Base-by-base conservation (phyloP, 78 protist species). In the Polysphondylium violaceum region DNA sequence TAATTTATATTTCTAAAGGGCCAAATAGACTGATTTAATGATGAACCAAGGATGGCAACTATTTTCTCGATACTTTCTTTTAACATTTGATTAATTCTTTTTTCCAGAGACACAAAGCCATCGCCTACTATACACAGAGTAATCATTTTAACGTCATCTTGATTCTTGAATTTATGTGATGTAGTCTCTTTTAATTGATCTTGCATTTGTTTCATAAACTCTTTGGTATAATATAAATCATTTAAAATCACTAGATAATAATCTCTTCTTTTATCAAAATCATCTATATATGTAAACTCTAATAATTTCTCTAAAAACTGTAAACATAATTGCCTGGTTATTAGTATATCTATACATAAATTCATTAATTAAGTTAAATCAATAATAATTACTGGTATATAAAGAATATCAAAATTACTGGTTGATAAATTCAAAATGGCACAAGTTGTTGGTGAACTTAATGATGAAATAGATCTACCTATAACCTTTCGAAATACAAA, bases 201-300 rank as follows among this genome's bases (percentile, higher is more conserved):
- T 27, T 69, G 77, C 58, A 83, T 74, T 69, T 83, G 67, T 6
- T 25, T 33, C n/a, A 83, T 55, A 31, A 58, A 83, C 1, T 33
- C 63, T 14, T 40, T 67, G 12, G 91, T 83, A 5, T 33, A 43
- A 4, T 51, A 27, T n/a, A 83, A 59, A 59, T 83, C 76, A 44
- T 83, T 83, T 36, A 83, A 36, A 11, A 83, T 83, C 11, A 83
- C 64, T 33, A 83, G 44, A 69, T 69, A 83, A 5, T 38, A 51
- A 69, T 83, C 91, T 59, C 91, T 51, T 31, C 59, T 83, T 31
- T 83, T n/a, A 44, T 83, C 91, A 43, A 83, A 83, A 44, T 83
- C 72, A 29, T 67, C 79, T 29, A 35, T 21, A 19, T 69, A 69
- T 58, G 77, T 58, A 40, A 58, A 64, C 44, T 83, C 33, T 43